phyloP scores from a whole-genome alignment of 345 rosid species.

The Salix brachista region DNA sequence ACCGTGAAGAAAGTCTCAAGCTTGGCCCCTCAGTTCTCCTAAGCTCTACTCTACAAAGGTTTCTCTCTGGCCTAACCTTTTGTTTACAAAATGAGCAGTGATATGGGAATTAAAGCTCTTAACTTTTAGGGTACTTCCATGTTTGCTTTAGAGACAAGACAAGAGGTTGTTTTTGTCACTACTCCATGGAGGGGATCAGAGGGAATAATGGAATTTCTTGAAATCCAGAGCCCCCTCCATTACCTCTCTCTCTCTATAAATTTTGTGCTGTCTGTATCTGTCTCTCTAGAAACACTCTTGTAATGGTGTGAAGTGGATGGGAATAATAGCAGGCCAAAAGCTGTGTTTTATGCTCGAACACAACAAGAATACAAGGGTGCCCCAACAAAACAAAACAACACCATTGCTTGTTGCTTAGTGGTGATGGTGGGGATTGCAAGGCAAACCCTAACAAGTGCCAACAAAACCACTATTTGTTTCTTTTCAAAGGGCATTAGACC shows the following conservation, averaged over 20 bases:
- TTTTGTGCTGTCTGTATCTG: not conserved
- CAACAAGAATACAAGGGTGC: slow-evolving; percentile 38
- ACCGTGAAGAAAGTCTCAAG: slow-evolving; percentile 18
- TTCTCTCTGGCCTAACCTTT: slow-evolving; percentile 28
- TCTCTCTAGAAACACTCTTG: slow-evolving; percentile 7
- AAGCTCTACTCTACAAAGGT: slow-evolving; percentile 2
- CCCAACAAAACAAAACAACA: slow-evolving; percentile 49
- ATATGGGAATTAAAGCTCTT: slow-evolving; percentile 27
- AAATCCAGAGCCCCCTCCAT: slow-evolving; percentile 22
- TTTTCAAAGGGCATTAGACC: slow-evolving; percentile 3
- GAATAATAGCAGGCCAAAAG: slow-evolving; percentile 53
- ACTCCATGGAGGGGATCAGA: slow-evolving; percentile 37
- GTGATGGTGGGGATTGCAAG: slow-evolving; percentile 43
- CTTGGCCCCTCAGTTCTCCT: slow-evolving; percentile 10
- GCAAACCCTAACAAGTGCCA: slow-evolving; percentile 21
- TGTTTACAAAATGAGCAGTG: slow-evolving; percentile 26
- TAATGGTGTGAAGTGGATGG: slow-evolving; percentile 17
- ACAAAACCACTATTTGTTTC: slow-evolving; percentile 43
- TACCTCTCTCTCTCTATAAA: slow-evolving; percentile 13
- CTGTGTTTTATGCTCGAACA: slow-evolving; percentile 31
- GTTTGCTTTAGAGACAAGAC: slow-evolving; percentile 49
- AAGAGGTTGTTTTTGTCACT: slow-evolving; percentile 57
- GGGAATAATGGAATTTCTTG: slow-evolving; percentile 70
- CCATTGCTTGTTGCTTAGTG: slow-evolving; percentile 42
- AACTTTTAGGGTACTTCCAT: slow-evolving; percentile 30